Conservation (phyloP, 164 flowering plant genomes). For the Umbellularia californica region DNA sequence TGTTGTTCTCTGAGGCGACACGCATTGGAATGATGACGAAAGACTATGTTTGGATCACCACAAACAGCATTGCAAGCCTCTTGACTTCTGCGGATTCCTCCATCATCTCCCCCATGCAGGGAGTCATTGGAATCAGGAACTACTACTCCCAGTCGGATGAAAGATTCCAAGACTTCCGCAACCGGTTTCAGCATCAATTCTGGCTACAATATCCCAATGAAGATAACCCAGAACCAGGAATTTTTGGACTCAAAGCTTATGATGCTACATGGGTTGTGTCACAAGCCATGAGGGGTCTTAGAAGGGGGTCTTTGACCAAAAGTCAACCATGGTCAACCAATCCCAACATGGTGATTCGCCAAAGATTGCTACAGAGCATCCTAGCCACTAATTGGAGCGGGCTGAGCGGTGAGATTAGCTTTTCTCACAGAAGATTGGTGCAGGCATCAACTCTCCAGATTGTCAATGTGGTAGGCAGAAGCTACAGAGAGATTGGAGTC, state of each 20-base stretch:
- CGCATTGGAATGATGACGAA: slow-evolving; percentile 20
- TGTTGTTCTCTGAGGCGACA: slow-evolving; percentile 6
- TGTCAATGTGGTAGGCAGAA: slow-evolving; percentile 21
- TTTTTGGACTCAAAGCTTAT: slow-evolving; percentile 20
- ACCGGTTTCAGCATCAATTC: slow-evolving; percentile 9
- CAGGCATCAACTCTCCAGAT: neutral
- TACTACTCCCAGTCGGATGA: neutral
- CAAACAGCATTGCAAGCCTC: slow-evolving; percentile 21
- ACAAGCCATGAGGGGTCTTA: slow-evolving; percentile 4
- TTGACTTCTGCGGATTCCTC: slow-evolving; percentile 14
- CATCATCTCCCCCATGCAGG: slow-evolving; percentile 21
- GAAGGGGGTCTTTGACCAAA: neutral
- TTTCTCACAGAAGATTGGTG: slow-evolving; percentile 9
- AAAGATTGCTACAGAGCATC: slow-evolving; percentile 4
- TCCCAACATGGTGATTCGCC: neutral
- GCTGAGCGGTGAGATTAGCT: slow-evolving; percentile 23
- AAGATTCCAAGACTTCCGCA: slow-evolving; percentile 2
- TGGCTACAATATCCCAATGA: slow-evolving; percentile 17
- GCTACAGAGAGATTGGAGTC: slow-evolving; percentile 22
- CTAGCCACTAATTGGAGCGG: slow-evolving; percentile 16
- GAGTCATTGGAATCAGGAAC: slow-evolving; percentile 18
- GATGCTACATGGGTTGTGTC: slow-evolving; percentile 16
- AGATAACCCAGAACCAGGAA: slow-evolving; percentile 19
- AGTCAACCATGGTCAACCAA: slow-evolving; percentile 1
- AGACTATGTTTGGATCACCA: slow-evolving; percentile 40